Percentiles rank a stretch among this genome's conserved stretches.
Evolutionary conservation across 768 basidiomycete species (phyloP).

Genomic region (Serpula lacrymans): DNA sequence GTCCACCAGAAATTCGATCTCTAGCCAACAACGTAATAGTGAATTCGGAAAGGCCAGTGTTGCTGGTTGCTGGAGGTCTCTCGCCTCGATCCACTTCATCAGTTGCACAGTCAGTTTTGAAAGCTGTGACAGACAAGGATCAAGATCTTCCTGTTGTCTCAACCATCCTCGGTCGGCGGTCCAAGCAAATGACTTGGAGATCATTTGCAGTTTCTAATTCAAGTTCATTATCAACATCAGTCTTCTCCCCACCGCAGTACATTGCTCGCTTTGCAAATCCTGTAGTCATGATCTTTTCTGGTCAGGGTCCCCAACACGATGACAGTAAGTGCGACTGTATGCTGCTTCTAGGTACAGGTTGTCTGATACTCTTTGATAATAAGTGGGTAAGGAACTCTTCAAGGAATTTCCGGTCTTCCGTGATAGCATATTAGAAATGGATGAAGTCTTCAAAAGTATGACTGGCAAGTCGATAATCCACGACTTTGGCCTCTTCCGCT

Average conservation of each 20-base stretch:
- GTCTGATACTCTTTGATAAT: background rate
- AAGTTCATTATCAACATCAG: too few species aligned
- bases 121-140: too few species aligned
- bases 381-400: conserved; percentile 38
- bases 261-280: conserved; percentile 21
- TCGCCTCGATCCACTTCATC: conserved; percentile 26
- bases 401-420: conserved; percentile 32
- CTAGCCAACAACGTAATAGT: background rate
- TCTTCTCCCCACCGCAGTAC: conserved; percentile 23
- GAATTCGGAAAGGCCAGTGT: conserved; percentile 15
- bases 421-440: conserved; percentile 33
- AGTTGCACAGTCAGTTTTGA: too few species aligned
- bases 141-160: conserved; percentile 9
- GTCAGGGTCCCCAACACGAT: conserved; percentile 36
- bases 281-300: conserved; percentile 35
- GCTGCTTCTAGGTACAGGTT: background rate
- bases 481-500: conserved; percentile 33
- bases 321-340: conserved; percentile 24
- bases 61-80: conserved; percentile 34
- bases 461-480: conserved; percentile 35
- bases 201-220: conserved; percentile 20
- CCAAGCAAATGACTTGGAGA: conserved; percentile 30
- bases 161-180: conserved; percentile 22
- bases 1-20: conserved; percentile 19
- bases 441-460: conserved; percentile 25